Base-by-base conservation (phyloP, 2,329 filamentous ascomycete species). In the Ophiostoma tasmaniense region DNA sequence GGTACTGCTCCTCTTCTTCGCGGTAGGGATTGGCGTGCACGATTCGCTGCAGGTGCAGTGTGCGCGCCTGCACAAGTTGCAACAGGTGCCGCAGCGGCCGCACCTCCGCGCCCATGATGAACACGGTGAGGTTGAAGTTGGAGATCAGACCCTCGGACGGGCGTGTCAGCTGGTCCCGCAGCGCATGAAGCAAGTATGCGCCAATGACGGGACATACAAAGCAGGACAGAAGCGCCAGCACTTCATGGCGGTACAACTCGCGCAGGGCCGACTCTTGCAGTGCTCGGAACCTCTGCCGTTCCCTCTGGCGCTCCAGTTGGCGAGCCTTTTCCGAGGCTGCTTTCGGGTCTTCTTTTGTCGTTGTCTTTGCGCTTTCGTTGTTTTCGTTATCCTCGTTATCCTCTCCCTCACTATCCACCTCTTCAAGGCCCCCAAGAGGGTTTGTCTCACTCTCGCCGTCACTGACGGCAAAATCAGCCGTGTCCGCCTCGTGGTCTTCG, bases 81-180 rank as follows among this genome's bases (percentile, higher is more conserved):
- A 97, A 86, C 33, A 96, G 80, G 75, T 97, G 93, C 1, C 91
- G 87, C 66, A 93, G 81, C 0, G 94, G 94, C 2, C 91, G 89
- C 35, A 97, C 82, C 78, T 98, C 94, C 3, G 94, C 91, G 0
- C 90, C 91, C 22, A 97, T 84, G 2, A 97, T 82, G 77, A 97
- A 98, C 67, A 98, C 91, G 14, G 90, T 93, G 68, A 98, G 83
- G 77, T 97, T 97, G 79, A 94, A 96, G 77, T 97, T 91, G 4
- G 92, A 96, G 7, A 98, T 89, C 13, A 98, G 82, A 1, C 91
- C 91, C 76, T 96, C 93, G 0, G 92, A 93, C 0, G 91, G 91
- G 1, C 91, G 85, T 30, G 90, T 93, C 22, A 98, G 85, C 74
- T 94, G 92, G 10, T 84, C 85, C 66, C 94, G 87, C 70, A 97